Percentiles rank a stretch among this genome's conserved stretches.
These are phyloP conservation scores for Cornus controversa DNA, from an alignment of 148 eudicot species.

Conservation along the genomic window DNA sequence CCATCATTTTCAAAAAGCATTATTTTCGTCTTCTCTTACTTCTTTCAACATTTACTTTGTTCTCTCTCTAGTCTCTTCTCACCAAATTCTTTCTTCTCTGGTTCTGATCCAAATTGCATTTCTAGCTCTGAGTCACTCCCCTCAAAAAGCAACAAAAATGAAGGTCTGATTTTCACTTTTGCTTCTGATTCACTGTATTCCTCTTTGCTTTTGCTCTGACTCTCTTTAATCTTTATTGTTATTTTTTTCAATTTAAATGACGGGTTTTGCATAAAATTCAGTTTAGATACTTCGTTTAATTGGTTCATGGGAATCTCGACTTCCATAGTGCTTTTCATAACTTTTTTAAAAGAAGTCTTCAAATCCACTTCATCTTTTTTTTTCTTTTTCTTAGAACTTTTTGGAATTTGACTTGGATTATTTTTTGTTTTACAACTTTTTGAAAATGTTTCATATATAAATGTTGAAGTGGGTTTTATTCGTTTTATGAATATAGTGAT, in stretches of 20 bases:
- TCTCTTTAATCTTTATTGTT: not conserved
- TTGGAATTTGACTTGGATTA: not conserved
- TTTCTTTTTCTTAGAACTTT: not conserved
- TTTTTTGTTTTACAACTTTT: not conserved
- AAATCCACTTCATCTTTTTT: not conserved
- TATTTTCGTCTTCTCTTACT: not conserved
- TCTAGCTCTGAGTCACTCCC: not conserved
- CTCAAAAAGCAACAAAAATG: not conserved
- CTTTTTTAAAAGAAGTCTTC: not conserved
- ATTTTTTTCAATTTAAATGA: not conserved
- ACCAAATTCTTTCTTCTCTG: not conserved
- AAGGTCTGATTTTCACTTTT: conserved; percentile 10
- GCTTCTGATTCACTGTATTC: conserved; percentile 1
- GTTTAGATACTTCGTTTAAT: not conserved
- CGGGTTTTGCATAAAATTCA: not conserved
- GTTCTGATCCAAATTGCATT: not conserved
- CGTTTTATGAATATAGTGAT: conserved; percentile 1
- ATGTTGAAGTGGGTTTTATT: not conserved
- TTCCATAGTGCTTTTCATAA: not conserved
- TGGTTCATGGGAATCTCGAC: too few species aligned
- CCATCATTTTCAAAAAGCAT: not conserved
- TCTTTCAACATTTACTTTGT: not conserved
- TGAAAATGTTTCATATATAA: not conserved
- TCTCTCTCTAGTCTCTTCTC: not conserved
- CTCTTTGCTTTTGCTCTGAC: conserved; percentile 1